A percentile compares a stretch with the other conserved stretches of the same genome.
Evolutionary conservation across 129 eudicot species (phyloP).

Genomic region (Glebionis coronaria): DNA sequence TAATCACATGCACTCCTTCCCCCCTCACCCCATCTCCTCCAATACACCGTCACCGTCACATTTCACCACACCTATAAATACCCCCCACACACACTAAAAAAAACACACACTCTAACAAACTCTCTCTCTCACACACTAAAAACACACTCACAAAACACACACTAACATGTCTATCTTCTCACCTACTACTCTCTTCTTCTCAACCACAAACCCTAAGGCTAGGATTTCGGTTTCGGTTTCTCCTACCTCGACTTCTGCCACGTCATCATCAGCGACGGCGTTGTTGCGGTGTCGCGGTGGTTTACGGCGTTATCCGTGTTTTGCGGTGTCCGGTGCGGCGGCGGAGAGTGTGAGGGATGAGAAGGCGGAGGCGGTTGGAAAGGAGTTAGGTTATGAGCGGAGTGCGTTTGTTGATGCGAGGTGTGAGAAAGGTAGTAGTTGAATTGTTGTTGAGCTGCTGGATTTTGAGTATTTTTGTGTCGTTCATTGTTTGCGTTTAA

Average conservation of each 20-base stretch:
- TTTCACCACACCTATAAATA: too few relatives aligned
- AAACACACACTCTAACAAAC: not conserved
- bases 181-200: slow-evolving; percentile 33
- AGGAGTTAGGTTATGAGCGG: slow-evolving; percentile 41
- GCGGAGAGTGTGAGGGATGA: slow-evolving; percentile 43
- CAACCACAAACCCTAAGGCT: slow-evolving; percentile 42
- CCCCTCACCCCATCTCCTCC: not conserved
- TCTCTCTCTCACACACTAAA: slow-evolving; percentile 1
- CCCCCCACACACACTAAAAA: too few relatives aligned
- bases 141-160: slow-evolving; percentile 15
- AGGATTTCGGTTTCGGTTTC: too few relatives aligned
- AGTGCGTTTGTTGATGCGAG: slow-evolving; percentile 57
- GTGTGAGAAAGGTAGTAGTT: slow-evolving; percentile 49
- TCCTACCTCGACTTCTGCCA: too few relatives aligned
- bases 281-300: slow-evolving; percentile 34
- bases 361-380: slow-evolving; percentile 23
- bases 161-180: slow-evolving; percentile 42
- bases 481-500: not conserved
- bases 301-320: slow-evolving; percentile 16
- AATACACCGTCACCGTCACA: not conserved
- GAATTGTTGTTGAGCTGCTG: not conserved
- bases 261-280: slow-evolving; percentile 17
- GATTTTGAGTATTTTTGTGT: not conserved
- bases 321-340: slow-evolving; percentile 34
- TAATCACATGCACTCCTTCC: not conserved